Percentiles rank a stretch among this genome's conserved stretches.
These are phyloP conservation scores for Teunomyces lycoperdinae DNA, from an alignment of 805 yeast species.

Conservation along the genomic window DNA sequence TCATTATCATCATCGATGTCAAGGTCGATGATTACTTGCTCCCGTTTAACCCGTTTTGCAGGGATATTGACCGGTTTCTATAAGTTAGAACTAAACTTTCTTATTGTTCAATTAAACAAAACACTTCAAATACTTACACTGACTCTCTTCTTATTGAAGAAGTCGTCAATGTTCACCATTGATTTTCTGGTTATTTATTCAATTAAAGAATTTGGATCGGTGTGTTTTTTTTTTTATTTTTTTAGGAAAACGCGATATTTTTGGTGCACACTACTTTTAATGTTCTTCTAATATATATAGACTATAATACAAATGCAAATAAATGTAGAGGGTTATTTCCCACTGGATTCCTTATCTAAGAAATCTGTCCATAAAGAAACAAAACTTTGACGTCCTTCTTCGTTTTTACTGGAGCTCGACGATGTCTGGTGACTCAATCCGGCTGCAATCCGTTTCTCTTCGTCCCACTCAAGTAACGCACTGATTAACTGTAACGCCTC, in stretches of 20 bases:
- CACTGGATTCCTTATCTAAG: conserved; percentile 63
- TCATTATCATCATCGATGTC: conserved; percentile 7
- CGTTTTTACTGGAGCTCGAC: conserved; percentile 12
- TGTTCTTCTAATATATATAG: background rate
- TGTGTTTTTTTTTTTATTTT: background rate
- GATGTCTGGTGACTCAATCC: conserved; percentile 50
- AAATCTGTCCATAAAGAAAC: conserved; percentile 79
- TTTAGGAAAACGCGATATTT: background rate
- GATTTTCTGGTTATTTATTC: background rate
- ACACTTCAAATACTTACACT: background rate
- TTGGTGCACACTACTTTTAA: background rate
- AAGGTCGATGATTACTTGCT: conserved; percentile 9
- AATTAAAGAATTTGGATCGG: too few species aligned
- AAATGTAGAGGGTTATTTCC: background rate
- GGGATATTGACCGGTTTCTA: background rate
- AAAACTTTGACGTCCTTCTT: conserved; percentile 48
- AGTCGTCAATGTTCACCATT: conserved; percentile 10
- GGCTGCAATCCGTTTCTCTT: conserved; percentile 69
- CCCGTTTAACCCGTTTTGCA: background rate
- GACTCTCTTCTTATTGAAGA: conserved; percentile 3
- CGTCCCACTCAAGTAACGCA: conserved; percentile 86
- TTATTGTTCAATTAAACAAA: background rate
- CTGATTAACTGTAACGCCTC: conserved; percentile 86
- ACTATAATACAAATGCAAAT: background rate
- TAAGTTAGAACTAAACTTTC: too few species aligned